Conservation (phyloP, 257 asterid genomes). For the Cinchona pubescens region DNA sequence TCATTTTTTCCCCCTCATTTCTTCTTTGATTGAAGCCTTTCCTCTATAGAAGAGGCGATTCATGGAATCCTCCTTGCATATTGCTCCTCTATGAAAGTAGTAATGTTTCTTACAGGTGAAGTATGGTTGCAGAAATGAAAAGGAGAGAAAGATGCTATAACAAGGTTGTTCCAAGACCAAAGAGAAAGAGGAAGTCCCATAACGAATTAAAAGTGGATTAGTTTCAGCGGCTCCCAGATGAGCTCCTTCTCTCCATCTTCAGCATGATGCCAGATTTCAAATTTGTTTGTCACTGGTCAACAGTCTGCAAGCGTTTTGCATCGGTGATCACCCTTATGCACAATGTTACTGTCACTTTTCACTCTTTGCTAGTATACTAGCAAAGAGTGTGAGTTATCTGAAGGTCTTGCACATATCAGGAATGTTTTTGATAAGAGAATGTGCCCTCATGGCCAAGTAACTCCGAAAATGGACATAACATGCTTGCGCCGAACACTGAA, state of each 20-base stretch:
- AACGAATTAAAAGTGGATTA: not conserved
- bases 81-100: not conserved
- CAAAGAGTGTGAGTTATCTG: conserved; percentile 3
- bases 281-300: conserved; percentile 23
- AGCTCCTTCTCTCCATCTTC: conserved; percentile 21
- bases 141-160: not conserved
- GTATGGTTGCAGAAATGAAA: not conserved
- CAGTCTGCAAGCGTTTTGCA: conserved; percentile 28
- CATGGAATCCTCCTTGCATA: not conserved
- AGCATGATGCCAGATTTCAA: conserved; percentile 24
- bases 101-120: not conserved
- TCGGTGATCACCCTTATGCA: conserved; percentile 5
- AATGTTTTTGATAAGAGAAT: conserved; percentile 2
- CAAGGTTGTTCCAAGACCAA: not conserved
- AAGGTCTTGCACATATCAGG: not conserved
- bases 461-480: conserved; percentile 12
- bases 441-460: conserved; percentile 13
- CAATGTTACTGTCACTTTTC: conserved; percentile 13
- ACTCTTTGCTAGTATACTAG: no score
- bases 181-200: not conserved
- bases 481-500: conserved; percentile 14
- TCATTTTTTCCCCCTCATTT: not conserved
- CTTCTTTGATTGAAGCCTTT: not conserved
- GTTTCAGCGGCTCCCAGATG: conserved; percentile 23
- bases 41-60: not conserved